Evolutionary conservation across 2,329 filamentous ascomycete genomes (phyloP).

Genomic region (Plenodomus biglobosus): DNA sequence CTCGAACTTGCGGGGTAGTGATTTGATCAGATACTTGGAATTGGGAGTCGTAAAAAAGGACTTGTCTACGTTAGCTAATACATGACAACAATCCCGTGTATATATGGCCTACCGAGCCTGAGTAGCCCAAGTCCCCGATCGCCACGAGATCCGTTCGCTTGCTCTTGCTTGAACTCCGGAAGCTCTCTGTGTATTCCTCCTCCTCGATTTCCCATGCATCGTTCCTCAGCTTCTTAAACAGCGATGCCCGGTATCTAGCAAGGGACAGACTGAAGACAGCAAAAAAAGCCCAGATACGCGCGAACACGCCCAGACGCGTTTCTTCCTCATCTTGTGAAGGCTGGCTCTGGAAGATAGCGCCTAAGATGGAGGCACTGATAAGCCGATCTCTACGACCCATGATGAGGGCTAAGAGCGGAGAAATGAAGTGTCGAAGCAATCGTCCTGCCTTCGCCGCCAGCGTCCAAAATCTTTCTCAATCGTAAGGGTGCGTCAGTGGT

Average conservation of each 20-base stretch:
- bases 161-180: slow-evolving; percentile 47
- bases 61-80: slow-evolving; percentile 32
- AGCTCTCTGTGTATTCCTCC: slow-evolving; percentile 57
- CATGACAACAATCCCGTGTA: neutral
- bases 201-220: slow-evolving; percentile 58
- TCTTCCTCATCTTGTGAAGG: slow-evolving; percentile 18
- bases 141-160: slow-evolving; percentile 52
- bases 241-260: slow-evolving; percentile 49
- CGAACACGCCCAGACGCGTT: slow-evolving; percentile 39
- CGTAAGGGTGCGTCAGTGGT: neutral
- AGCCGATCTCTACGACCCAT: slow-evolving; percentile 43
- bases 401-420: slow-evolving; percentile 3
- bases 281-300: slow-evolving; percentile 57
- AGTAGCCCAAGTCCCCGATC: slow-evolving; percentile 71
- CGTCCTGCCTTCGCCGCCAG: neutral
- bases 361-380: slow-evolving; percentile 43
- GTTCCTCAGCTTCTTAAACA: slow-evolving; percentile 56
- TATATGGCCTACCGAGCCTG: slow-evolving; percentile 59
- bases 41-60: slow-evolving; percentile 72
- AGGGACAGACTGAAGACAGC: slow-evolving; percentile 55
- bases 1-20: slow-evolving; percentile 68
- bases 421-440: neutral
- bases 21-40: slow-evolving; percentile 70
- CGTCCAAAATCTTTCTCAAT: neutral
- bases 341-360: slow-evolving; percentile 37